Base-by-base conservation (phyloP, 2,329 filamentous ascomycete genomes). In the Sporothrix humicola region DNA sequence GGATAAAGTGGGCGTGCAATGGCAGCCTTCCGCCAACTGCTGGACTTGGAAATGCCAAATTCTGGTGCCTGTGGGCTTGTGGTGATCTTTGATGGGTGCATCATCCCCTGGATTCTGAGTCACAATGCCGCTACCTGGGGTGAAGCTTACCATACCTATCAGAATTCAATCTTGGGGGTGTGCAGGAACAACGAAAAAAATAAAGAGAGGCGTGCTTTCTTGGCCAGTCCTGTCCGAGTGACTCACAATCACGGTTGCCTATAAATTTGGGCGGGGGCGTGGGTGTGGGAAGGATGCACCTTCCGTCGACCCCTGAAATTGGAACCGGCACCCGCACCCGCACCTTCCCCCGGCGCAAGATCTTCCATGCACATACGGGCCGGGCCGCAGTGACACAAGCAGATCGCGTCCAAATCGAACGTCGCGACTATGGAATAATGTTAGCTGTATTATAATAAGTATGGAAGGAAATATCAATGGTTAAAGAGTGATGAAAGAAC, bases 351-450 rank as follows among this genome's bases (percentile, higher is more conserved):
- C 31, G 31, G 31, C 3, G 31, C 31, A 37, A 5, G 31, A 37
- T 3, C 31, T 37, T 7, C 31, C 31, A 37, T 37, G 31, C 31
- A 37, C 31, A 37, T 37, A 63, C 58, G 58, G 58, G 31, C 15
- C 58, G 58, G 58, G 58, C 58, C 58, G 58, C 26, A 7, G 58
- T 44, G 42, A 37, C 31, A 63, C 58, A 20, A 61, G 8, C 31
- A 44, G 7, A 63, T 15, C 13, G 26, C 12, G 31, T n/a, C 13
- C 4, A 37, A 31, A 5, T 5, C 31, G 31, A 37, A 37, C 12
- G 10, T 42, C 31, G n/a, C 58, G 58, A n/a, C 58, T 61, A 31
- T 63, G 58, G 10, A 63, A 63, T 31, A 10, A 17, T 20, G 31
- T 61, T 15, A 42, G 58, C n/a, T 61, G 42, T n/a, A 61, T 17